Conservation (phyloP, 176 grass and related monocot species). For the Dactylis glomerata region DNA sequence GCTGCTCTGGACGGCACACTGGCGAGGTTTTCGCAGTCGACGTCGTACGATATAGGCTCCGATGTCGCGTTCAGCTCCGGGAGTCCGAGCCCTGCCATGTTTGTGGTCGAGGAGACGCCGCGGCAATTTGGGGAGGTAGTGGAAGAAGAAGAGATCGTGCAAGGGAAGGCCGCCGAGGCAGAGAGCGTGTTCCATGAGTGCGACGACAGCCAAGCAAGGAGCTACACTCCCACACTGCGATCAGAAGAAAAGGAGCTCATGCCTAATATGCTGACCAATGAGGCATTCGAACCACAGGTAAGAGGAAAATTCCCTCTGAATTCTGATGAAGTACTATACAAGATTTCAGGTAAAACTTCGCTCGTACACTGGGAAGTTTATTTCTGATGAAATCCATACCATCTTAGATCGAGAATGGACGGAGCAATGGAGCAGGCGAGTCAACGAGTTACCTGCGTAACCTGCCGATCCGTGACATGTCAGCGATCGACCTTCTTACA, state of each 20-base stretch:
- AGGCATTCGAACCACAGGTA: conserved; percentile 11
- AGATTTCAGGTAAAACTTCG: not conserved
- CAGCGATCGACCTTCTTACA: conserved; percentile 21
- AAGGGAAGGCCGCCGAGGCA: not conserved
- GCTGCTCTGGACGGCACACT: not conserved
- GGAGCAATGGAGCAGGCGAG: not conserved
- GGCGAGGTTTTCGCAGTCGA: conserved; percentile 4
- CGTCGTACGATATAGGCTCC: conserved; percentile 25
- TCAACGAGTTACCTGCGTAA: conserved; percentile 14
- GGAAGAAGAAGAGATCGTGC: not conserved
- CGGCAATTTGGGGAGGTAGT: not conserved
- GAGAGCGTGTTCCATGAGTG: conserved; percentile 7
- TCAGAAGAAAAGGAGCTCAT: not conserved
- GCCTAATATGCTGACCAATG: not conserved
- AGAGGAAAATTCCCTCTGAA: not conserved
- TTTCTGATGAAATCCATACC: not conserved
- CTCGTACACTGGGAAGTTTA: not conserved
- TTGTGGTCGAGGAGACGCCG: not conserved
- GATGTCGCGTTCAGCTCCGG: conserved; percentile 43
- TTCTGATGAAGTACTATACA: not conserved
- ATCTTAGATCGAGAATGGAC: conserved; percentile 18
- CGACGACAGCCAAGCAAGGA: not conserved
- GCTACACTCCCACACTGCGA: not conserved
- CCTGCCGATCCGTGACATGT: not conserved
- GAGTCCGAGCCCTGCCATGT: conserved; percentile 7